Conservation (phyloP, 371 early-diverging fungal species). For the Circinella umbellata region DNA sequence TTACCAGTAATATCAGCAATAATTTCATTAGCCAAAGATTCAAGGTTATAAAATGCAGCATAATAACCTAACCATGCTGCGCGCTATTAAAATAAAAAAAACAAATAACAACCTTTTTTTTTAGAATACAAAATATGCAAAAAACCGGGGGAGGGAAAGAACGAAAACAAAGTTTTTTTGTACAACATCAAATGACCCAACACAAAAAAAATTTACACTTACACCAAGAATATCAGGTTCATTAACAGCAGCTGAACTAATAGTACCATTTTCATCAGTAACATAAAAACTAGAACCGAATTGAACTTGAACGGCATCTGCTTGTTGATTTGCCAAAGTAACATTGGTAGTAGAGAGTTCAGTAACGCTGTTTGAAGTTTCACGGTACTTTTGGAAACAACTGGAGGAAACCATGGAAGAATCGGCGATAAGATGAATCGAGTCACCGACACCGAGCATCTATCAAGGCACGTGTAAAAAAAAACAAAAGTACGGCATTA, state of each 20-base stretch:
- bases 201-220: slow-evolving; percentile 25
- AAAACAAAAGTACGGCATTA: no score
- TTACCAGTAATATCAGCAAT: slow-evolving; percentile 62
- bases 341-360: slow-evolving; percentile 42
- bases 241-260: slow-evolving; percentile 33
- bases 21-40: slow-evolving; percentile 62
- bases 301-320: slow-evolving; percentile 46
- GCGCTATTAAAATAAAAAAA: slow-evolving; percentile 45
- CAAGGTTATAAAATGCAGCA: slow-evolving; percentile 75
- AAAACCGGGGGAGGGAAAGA: not conserved
- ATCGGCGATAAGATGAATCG: slow-evolving; percentile 58
- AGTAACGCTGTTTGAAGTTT: slow-evolving; percentile 28
- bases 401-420: slow-evolving; percentile 65
- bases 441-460: slow-evolving; percentile 68
- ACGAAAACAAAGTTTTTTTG: not conserved
- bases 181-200: not conserved
- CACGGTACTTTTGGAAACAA: slow-evolving; percentile 64
- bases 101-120: no score
- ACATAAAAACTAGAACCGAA: slow-evolving; percentile 36
- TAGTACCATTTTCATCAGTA: slow-evolving; percentile 32
- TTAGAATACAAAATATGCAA: no score
- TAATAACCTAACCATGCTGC: slow-evolving; percentile 83
- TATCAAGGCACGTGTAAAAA: slow-evolving; percentile 14
- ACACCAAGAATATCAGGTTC: slow-evolving; percentile 63
- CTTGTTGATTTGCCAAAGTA: slow-evolving; percentile 46